Evolutionary conservation across 192 early-diverging fungal genomes (phyloP).

Genomic region (Kappamyces sp.): DNA sequence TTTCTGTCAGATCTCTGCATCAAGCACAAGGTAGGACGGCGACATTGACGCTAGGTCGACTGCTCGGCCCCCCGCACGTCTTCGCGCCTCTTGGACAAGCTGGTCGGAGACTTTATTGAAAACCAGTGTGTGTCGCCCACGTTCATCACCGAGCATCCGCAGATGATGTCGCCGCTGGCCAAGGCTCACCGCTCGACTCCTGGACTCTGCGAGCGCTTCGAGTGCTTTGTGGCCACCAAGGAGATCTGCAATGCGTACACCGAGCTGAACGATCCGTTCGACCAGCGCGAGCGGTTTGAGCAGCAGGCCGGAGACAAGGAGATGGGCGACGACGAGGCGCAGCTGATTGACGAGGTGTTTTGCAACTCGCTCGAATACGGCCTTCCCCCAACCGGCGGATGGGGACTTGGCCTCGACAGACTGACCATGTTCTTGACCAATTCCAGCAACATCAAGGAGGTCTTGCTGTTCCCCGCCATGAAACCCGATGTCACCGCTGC

Average conservation of each 20-base stretch:
- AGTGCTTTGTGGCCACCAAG: conserved; percentile 98
- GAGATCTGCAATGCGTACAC: conserved; percentile 99
- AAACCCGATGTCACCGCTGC: conserved; percentile 44
- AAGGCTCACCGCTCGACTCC: conserved; percentile 87
- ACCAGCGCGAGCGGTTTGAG: conserved; percentile 95
- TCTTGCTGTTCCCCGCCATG: conserved; percentile 61
- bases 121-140: conserved; percentile 66
- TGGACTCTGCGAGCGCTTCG: conserved; percentile 96
- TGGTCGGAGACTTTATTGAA: conserved; percentile 50
- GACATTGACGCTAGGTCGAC: conserved; percentile 53
- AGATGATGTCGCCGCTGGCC: conserved; percentile 98
- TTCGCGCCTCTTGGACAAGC: conserved; percentile 90
- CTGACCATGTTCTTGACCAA: conserved; percentile 98
- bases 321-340: conserved; percentile 98
- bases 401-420: conserved; percentile 89
- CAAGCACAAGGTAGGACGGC: conserved; percentile 64
- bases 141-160: conserved; percentile 95
- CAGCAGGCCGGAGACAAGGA: conserved; percentile 97
- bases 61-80: conserved; percentile 91
- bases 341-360: conserved; percentile 96
- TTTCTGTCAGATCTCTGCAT: conserved; percentile 88
- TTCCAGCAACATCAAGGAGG: conserved; percentile 97
- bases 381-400: conserved; percentile 83
- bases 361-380: conserved; percentile 96
- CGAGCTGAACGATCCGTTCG: conserved; percentile 99